Evolutionary conservation across 768 basidiomycete species (phyloP), one percentile per base, ranked within the genome.

Genomic region (Naganishia antarctica): DNA sequence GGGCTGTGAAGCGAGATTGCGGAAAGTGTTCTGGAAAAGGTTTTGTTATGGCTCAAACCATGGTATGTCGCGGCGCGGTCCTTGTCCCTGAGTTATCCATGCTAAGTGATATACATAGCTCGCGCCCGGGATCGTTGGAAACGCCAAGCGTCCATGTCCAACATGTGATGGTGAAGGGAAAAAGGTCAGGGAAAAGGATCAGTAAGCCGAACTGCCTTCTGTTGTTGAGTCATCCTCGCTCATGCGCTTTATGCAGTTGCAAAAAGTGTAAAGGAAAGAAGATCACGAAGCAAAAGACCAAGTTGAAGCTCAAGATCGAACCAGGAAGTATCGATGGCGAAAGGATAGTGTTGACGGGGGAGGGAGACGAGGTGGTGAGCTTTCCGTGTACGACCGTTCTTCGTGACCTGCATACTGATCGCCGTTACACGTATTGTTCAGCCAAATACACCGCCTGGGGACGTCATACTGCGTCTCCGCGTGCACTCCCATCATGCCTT

Each of bases 241-340:
- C 3, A 15, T 40, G 18, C 3, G 21, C 4, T 23, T 21, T 6
- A 6, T 21, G 13, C 46, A 69, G 66, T 67, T 97, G 93, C 79
- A 97, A 93, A 79, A 94, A 90, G 74, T 98, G 94, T 79, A 91
- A 92, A 71, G 94, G 92, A 4, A 83, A 84, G 59, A 87, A 86
- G 75, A 87, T 85, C 0, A 83, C 88, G 46, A 86, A 87, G 67
- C 91, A 94, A 74, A 96, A 91, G 81, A 89, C 87, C 48, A 85
- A 89, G 51, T 86, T 91, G 68, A 91, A 93, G 68, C 86, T 96
- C 25, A 83, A 84, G 69, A 82, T 97, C 47, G 90, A 93, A 71
- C 86, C 85, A 60, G 94, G 94, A 15, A 91, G 91, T 86, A 75
- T 84, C 4, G 84, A 92, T 70, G 84, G 85, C 11, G 86, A 94